A percentile compares a stretch with the other conserved stretches of the same genome.
Evolutionary conservation across 257 asterid genomes (phyloP).

Genomic region (Solanum arcanum): DNA sequence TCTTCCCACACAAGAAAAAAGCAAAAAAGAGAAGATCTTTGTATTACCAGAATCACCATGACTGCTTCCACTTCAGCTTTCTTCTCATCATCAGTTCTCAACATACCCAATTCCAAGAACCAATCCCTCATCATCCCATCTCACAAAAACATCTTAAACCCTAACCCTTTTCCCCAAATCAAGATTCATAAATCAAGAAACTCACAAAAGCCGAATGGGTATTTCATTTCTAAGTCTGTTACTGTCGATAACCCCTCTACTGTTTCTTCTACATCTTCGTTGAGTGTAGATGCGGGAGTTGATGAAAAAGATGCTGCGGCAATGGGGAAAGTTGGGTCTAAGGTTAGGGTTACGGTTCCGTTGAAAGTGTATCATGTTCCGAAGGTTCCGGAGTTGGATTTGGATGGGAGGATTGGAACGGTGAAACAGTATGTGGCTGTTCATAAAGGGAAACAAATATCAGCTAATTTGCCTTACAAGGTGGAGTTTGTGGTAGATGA

Average conservation of each 20-base stretch:
- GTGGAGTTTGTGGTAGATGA: conserved; percentile 57
- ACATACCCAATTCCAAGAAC: conserved; percentile 15
- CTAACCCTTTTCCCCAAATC: conserved; percentile 9
- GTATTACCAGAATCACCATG: neutral
- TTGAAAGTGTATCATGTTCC: conserved; percentile 75
- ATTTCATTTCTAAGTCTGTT: conserved; percentile 14
- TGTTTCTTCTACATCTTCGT: conserved; percentile 17
- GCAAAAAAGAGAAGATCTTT: neutral
- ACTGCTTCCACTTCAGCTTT: conserved; percentile 5
- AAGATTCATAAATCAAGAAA: conserved; percentile 2
- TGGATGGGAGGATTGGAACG: conserved; percentile 46
- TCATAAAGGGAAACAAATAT: conserved; percentile 59
- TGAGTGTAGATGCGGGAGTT: conserved; percentile 9
- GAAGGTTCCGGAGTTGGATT: conserved; percentile 63
- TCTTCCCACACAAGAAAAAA: neutral
- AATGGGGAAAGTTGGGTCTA: conserved; percentile 29
- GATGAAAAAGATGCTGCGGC: conserved; percentile 22
- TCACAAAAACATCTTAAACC: neutral
- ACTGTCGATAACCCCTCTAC: conserved; percentile 12
- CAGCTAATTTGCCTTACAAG: conserved; percentile 83
- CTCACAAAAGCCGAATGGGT: neutral
- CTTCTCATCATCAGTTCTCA: conserved; percentile 16
- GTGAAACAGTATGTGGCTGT: conserved; percentile 76
- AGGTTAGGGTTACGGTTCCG: conserved; percentile 60
- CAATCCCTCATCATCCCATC: neutral